These are phyloP conservation scores for Pichia sp. DNA, from an alignment of 1,139 yeast genomes.

Conservation along the genomic window DNA sequence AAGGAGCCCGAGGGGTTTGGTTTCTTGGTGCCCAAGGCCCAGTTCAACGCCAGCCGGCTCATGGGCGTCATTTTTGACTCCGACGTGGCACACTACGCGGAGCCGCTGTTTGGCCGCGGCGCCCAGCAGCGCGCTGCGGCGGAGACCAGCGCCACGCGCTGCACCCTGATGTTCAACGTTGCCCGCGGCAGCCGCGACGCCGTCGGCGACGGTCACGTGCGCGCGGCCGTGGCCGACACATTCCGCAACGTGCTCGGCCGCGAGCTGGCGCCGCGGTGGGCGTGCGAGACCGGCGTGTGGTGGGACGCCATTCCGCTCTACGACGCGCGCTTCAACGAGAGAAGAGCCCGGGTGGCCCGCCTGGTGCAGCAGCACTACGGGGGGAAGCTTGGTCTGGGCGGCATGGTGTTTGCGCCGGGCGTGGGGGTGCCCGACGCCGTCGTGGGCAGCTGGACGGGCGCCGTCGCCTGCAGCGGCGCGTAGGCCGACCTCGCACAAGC, in stretches of 20 bases:
- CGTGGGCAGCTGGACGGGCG: slow-evolving; percentile 53
- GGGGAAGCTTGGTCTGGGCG: slow-evolving; percentile 53
- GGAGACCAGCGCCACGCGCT: slow-evolving; percentile 47
- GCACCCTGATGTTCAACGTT: slow-evolving; percentile 81
- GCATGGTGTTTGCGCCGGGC: slow-evolving; percentile 77
- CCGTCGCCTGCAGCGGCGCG: slow-evolving; percentile 27
- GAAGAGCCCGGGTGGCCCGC: not conserved
- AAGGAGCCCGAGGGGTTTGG: slow-evolving; percentile 61
- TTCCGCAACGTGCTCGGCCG: not conserved
- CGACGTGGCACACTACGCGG: slow-evolving; percentile 50
- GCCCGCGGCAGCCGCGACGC: slow-evolving; percentile 9
- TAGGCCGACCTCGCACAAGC: no score
- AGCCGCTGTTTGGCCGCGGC: no score
- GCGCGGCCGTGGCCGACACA: not conserved
- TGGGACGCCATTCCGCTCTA: slow-evolving; percentile 60
- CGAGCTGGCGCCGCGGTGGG: not conserved
- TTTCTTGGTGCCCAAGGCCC: slow-evolving; percentile 64
- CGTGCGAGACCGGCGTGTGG: slow-evolving; percentile 14
- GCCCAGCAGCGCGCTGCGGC: no score
- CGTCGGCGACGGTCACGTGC: not conserved
- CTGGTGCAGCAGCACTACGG: not conserved
- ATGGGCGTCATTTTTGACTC: slow-evolving; percentile 91
- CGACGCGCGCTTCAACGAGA: slow-evolving; percentile 34
- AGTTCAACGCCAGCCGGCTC: slow-evolving; percentile 47
- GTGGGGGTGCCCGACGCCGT: slow-evolving; percentile 90